phyloP scores from a whole-genome alignment of 306 rosid genomes.

The Astragalus membranaceus region DNA sequence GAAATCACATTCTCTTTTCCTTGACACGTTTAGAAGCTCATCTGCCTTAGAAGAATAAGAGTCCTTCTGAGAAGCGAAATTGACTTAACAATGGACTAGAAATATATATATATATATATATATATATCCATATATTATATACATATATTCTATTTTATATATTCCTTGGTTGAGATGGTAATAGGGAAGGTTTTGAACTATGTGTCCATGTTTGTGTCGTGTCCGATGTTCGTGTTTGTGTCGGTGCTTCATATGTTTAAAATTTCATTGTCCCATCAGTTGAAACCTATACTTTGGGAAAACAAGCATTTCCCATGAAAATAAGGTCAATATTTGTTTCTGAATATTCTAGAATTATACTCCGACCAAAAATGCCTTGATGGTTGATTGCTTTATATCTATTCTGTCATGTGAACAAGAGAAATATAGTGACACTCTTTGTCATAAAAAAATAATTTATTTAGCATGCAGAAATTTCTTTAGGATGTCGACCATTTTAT shows the following conservation, averaged over 20 bases:
- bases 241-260: background rate
- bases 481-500: background rate
- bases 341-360: slow-evolving; percentile 1
- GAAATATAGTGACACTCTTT: background rate
- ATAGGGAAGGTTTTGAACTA: background rate
- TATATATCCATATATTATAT: too few relatives aligned
- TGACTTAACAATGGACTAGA: background rate
- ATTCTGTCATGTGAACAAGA: background rate
- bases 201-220: too few relatives aligned
- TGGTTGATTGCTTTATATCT: background rate
- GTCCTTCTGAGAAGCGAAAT: slow-evolving; percentile 1
- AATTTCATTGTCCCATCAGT: background rate
- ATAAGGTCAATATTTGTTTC: background rate
- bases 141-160: background rate
- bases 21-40: background rate
- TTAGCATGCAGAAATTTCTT: background rate
- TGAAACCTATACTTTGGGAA: slow-evolving; percentile 4
- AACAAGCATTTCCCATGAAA: slow-evolving; percentile 11
- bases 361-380: background rate
- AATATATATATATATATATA: background rate
- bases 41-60: background rate
- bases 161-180: background rate
- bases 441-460: background rate
- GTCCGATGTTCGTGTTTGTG: too few relatives aligned
- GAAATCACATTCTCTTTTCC: background rate